Conservation (phyloP, 2,329 filamentous ascomycete species). For the Aspergillus viridinutans region DNA sequence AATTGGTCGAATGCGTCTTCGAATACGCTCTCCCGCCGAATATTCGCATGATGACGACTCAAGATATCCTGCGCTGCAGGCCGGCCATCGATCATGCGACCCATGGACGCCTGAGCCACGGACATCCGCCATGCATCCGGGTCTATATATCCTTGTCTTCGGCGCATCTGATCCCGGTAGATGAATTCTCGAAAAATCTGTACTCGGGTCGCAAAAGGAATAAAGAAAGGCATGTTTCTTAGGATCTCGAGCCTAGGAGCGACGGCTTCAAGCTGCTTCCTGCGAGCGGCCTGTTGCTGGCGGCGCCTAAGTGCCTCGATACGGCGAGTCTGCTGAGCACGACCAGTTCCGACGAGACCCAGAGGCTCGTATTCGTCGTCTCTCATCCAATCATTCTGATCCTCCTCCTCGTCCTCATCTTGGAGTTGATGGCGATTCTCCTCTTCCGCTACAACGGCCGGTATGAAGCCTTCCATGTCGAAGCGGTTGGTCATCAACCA, state of each 20-base stretch:
- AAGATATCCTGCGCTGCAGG: constrained; percentile 38
- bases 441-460: constrained; percentile 82
- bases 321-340: constrained; percentile 59
- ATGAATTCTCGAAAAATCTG: constrained; percentile 93
- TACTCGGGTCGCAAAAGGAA: constrained; percentile 87
- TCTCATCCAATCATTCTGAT: constrained; percentile 43
- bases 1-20: constrained; percentile 82
- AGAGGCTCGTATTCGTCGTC: constrained; percentile 27
- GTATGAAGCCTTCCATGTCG: constrained; percentile 83
- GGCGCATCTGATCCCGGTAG: constrained; percentile 69
- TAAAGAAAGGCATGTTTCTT: constrained; percentile 94
- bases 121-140: constrained; percentile 70
- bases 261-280: constrained; percentile 70
- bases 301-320: constrained; percentile 61
- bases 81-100: constrained; percentile 38
- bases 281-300: constrained; percentile 63
- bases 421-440: constrained; percentile 67
- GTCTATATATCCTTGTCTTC: constrained; percentile 65
- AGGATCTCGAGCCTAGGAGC: constrained; percentile 85
- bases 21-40: constrained; percentile 74
- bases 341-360: constrained; percentile 53
- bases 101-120: constrained; percentile 45
- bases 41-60: constrained; percentile 68
- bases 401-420: constrained; percentile 58
- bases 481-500: constrained; percentile 92